Evolutionary conservation across 192 early-diverging fungal genomes (phyloP).

Genomic region (Coemansia sp.): DNA sequence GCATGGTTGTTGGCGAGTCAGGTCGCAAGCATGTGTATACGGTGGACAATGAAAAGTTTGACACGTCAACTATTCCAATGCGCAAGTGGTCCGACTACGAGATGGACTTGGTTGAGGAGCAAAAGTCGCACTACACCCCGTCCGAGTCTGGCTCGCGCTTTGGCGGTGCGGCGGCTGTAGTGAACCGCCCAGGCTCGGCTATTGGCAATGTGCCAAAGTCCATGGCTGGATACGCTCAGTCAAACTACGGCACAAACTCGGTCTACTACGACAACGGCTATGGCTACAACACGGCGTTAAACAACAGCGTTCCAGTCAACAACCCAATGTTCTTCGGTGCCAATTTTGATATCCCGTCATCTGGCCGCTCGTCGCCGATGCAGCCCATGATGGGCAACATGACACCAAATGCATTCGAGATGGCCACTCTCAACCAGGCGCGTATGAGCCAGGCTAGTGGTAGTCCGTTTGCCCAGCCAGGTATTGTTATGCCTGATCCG

Average conservation of each 20-base stretch:
- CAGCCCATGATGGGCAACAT: slow-evolving; percentile 23
- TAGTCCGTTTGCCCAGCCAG: slow-evolving; percentile 27
- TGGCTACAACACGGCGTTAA: slow-evolving; percentile 49
- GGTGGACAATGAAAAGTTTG: slow-evolving; percentile 74
- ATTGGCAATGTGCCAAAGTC: slow-evolving; percentile 53
- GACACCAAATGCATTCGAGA: slow-evolving; percentile 41
- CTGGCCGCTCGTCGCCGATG: slow-evolving; percentile 44
- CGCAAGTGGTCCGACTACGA: slow-evolving; percentile 85
- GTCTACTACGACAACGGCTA: slow-evolving; percentile 54
- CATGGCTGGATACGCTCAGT: slow-evolving; percentile 48
- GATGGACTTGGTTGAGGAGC: slow-evolving; percentile 57
- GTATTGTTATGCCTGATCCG: slow-evolving; percentile 15
- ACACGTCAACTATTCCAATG: slow-evolving; percentile 71
- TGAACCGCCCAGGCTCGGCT: slow-evolving; percentile 51
- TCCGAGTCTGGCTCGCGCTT: slow-evolving; percentile 50
- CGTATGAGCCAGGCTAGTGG: slow-evolving; percentile 37
- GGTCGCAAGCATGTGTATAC: slow-evolving; percentile 64
- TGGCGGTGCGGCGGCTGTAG: slow-evolving; percentile 36
- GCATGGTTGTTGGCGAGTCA: slow-evolving; percentile 84
- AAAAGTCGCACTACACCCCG: slow-evolving; percentile 44
- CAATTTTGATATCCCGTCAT: slow-evolving; percentile 31
- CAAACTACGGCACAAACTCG: slow-evolving; percentile 48
- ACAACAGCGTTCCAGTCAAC: slow-evolving; percentile 28
- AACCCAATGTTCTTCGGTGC: slow-evolving; percentile 13
- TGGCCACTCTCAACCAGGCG: slow-evolving; percentile 34